Conservation (phyloP, 2,329 filamentous ascomycete genomes). For the Chaetoscypha palmicola region DNA sequence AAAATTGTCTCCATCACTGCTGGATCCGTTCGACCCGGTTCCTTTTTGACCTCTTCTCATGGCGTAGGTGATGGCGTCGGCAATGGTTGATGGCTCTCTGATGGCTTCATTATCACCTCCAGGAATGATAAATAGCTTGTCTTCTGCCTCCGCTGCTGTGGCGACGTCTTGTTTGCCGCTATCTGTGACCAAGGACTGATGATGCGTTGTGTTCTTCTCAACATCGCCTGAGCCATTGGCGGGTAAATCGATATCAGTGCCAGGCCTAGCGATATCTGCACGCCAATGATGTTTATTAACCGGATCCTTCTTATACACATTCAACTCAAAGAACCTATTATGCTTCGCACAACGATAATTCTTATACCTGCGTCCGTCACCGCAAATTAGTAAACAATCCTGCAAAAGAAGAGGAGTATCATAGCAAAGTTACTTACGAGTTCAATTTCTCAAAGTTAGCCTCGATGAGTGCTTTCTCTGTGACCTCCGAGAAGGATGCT, state of each 20-base stretch:
- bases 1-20: too few relatives aligned
- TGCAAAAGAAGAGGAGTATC: not conserved
- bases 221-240: not conserved
- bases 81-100: too few relatives aligned
- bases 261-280: conserved; percentile 36
- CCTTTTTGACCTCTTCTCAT: too few relatives aligned
- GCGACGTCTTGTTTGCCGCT: too few relatives aligned
- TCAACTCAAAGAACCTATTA: conserved; percentile 42
- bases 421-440: conserved; percentile 29
- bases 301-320: conserved; percentile 42
- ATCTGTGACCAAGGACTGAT: too few relatives aligned
- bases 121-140: too few relatives aligned
- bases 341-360: conserved; percentile 39
- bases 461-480: conserved; percentile 34
- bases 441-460: conserved; percentile 41
- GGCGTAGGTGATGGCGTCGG: too few relatives aligned
- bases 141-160: too few relatives aligned
- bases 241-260: conserved; percentile 34
- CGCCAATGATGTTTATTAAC: conserved; percentile 40
- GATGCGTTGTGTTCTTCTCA: too few relatives aligned
- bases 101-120: too few relatives aligned
- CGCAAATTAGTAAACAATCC: not conserved
- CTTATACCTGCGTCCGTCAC: conserved; percentile 34
- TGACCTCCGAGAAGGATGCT: conserved; percentile 25
- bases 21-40: too few relatives aligned